Percentiles rank a stretch among this genome's conserved stretches.
Conservation (phyloP, 2,329 filamentous ascomycete species). For the Aspergillus sp. region DNA sequence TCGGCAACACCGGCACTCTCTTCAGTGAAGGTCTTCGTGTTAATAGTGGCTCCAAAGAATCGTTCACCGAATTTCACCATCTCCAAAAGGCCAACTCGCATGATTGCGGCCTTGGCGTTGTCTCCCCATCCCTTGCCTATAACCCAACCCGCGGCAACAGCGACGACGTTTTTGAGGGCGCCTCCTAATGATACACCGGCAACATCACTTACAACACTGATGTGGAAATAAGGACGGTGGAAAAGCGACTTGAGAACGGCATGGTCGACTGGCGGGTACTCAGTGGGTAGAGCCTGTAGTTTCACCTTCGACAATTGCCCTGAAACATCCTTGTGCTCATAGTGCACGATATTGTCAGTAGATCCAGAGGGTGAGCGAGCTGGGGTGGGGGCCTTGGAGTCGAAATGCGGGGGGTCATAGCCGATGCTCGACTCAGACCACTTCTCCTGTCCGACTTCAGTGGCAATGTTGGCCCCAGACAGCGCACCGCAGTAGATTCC, state of each 20-base stretch:
- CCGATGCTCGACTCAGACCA: slow-evolving; percentile 97
- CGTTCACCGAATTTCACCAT: slow-evolving; percentile 95
- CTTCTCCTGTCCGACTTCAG: slow-evolving; percentile 91
- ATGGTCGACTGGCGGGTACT: slow-evolving; percentile 86
- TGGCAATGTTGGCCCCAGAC: slow-evolving; percentile 93
- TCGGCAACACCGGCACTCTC: slow-evolving; percentile 94
- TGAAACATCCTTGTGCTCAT: slow-evolving; percentile 68
- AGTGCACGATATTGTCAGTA: slow-evolving; percentile 50
- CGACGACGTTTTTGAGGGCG: slow-evolving; percentile 95
- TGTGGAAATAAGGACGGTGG: slow-evolving; percentile 96
- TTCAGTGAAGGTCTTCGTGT: slow-evolving; percentile 88
- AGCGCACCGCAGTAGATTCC: slow-evolving; percentile 96
- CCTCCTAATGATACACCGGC: slow-evolving; percentile 93
- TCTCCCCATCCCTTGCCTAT: slow-evolving; percentile 96
- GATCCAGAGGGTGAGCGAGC: slow-evolving; percentile 53
- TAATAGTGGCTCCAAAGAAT: slow-evolving; percentile 83
- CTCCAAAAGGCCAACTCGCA: slow-evolving; percentile 92
- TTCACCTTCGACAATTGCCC: slow-evolving; percentile 67
- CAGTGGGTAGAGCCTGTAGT: slow-evolving; percentile 72
- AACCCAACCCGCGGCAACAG: slow-evolving; percentile 90
- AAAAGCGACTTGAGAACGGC: slow-evolving; percentile 80
- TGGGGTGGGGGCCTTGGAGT: slow-evolving; percentile 73
- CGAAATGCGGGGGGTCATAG: slow-evolving; percentile 87
- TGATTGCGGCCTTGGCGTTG: slow-evolving; percentile 97
- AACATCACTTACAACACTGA: slow-evolving; percentile 91